Evolutionary conservation across 768 basidiomycete genomes (phyloP), one percentile per base, ranked within the genome.

Genomic region (Tulasnella sp.): DNA sequence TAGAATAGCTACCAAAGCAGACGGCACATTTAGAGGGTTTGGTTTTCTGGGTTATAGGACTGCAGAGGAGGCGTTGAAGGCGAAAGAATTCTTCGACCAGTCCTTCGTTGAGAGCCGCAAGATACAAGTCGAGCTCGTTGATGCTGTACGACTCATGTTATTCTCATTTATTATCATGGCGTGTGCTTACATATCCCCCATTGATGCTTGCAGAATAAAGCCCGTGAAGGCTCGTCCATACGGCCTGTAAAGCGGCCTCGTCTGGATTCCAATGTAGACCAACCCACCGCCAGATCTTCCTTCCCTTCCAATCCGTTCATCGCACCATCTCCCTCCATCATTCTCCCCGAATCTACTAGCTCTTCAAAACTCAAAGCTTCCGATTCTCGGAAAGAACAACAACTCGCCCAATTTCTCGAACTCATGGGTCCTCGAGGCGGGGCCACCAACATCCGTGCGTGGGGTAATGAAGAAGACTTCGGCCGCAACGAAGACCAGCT

Each of bases 21-120:
- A 79, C 2, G 95, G 94, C 0, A 91, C 90, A 0, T 91, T 92
- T 0, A 86, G 97, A 9, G 87, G 93, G 40, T 96, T 99, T 82
- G 97, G 93, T 0, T 99, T 99, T 80, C 86, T 97, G 11, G 97
- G 97, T 0, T 98, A 90, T 86, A 94, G 93, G 83, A 88, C 90
- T 0, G 86, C 91, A 38, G 85, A 87, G 37, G 93, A 97, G 77
- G 97, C 97, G 0, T 76, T 83, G 7, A 85, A 86, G 5, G 96
- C 93, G 0, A 88, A 88, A 81, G 88, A 90, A 42, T 99, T 92
- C 91, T 96, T 92, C 79, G 89, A 96, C 82, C 86, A 88, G 31
- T 93, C 91, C 0, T 99, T 91, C 81, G 86, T 98, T 37, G 93
- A 91, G 67, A 91, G 93, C 8, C 87, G 90, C 11, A 87, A 91